Evolutionary conservation across 768 basidiomycete species (phyloP), one percentile per base, ranked within the genome.

Genomic region (Leccinum obscurum): DNA sequence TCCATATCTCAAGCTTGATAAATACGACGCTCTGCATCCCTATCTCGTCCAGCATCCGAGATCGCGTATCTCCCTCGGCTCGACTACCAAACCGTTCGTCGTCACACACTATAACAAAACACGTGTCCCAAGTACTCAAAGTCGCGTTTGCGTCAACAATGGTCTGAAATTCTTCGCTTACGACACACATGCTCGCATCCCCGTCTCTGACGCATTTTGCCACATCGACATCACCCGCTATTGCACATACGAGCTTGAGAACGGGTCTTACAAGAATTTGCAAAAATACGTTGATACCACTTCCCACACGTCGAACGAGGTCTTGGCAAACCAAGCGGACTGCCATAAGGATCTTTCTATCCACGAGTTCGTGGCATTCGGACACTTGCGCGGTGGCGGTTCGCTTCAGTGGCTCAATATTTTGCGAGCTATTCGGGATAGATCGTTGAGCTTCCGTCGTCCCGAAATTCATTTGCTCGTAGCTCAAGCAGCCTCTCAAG

Each of bases 371-470:
- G 69, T 77, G 11, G 72, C 77, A 0, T 85, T 81, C 55, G 77
- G 75, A 14, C 68, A 72, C 52, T 62, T 84, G 44, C 79, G 83
- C 6, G 72, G 77, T 37, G 82, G 83, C 1, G 59, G 70, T 0
- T 66, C 58, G 7, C 64, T 85, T 0, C 83, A 84, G 50, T 83
- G 82, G 83, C 64, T 77, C 39, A 84, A 83, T 60, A 78, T 84
- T 37, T 61, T 74, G 13, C 75, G 78, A 37, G 80, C 80, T 60
- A 65, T 85, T n/a, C 71, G 72, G 2, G 70, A 73, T 6, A 69
- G 73, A 22, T 62, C 64, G 2, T 62, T 85, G 55, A 75, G 71
- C 4, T 78, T 85, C 57, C 67, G 72, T 35, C 56, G 66, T 6
- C 69, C 72, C 1, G 78, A 76, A 15, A 78, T 85, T 0, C 74